Conservation (phyloP, 225 moss, liverwort and hornwort species). For the Asterella californica region DNA sequence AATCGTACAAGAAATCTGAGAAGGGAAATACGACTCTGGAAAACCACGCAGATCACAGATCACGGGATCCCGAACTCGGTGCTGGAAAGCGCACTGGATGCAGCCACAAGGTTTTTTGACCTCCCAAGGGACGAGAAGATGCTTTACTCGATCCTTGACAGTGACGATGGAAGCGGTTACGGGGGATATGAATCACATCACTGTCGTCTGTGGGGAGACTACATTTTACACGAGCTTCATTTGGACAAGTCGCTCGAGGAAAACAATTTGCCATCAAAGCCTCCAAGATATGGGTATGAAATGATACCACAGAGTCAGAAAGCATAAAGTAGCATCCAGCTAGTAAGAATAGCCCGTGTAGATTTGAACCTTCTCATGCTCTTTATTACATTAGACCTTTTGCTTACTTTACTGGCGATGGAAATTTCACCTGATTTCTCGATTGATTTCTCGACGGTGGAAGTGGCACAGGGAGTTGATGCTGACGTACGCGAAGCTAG, state of each 20-base stretch:
- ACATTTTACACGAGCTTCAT: neutral
- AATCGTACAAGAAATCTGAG: neutral
- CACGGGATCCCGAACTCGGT: slow-evolving; percentile 7
- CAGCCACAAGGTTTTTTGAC: slow-evolving; percentile 2
- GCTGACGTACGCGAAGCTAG: neutral
- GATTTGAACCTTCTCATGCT: neutral
- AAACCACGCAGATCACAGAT: slow-evolving; percentile 5
- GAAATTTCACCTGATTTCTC: too few relatives aligned
- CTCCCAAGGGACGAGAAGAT: neutral
- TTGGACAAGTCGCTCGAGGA: neutral
- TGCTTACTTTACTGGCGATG: neutral
- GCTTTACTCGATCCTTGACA: neutral
- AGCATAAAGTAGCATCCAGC: too few relatives aligned
- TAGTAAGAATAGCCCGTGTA: neutral
- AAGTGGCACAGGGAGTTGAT: neutral
- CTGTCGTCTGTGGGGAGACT: slow-evolving; percentile 10
- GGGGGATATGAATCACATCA: neutral
- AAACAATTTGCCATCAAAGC: neutral
- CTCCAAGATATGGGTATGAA: slow-evolving; percentile 6
- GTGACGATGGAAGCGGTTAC: slow-evolving; percentile 3
- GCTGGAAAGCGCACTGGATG: neutral
- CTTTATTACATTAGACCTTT: neutral
- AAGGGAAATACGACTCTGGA: too few relatives aligned
- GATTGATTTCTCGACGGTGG: neutral
- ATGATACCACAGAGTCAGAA: too few relatives aligned